Base-by-base conservation (phyloP, 2,329 filamentous ascomycete species). In the Exophiala oligosperma region DNA sequence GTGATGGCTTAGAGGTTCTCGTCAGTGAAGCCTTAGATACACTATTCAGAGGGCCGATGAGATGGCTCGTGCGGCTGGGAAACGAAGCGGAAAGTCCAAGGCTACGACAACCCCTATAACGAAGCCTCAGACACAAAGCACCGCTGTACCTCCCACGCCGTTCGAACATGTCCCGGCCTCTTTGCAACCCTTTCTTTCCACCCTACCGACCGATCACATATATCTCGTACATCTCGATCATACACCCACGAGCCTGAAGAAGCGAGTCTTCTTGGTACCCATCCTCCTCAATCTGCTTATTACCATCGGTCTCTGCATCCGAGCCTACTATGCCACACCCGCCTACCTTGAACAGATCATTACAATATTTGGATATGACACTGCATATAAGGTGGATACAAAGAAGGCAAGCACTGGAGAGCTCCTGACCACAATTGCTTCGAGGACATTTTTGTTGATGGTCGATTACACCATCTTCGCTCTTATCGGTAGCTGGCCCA, bases 171-270 rank as follows among this genome's bases (percentile, higher is more conserved):
- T 61, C 32, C 59, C 61, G 21, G 29, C 50, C 2, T 44, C 60
- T 9, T 59, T 67, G 17, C 50, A 46, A 46, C 57, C 62, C 9
- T 87, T 96, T 71, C 80, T 89, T 69, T 76, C 82, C 37, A 81
- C 79, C 44, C 85, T 96, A 59, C 82, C 85, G 58, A 79, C 82
- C 56, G 76, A 82, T 56, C 85, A 90, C 72, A 82, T 96, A 71
- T 96, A 97, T 81, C 83, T 97, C 68, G 81, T 88, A 29, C 92
- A 96, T 77, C 79, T 96, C 73, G 92, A 97, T 79, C 77, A 75
- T 60, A 86, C 88, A 61, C 85, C 87, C 0, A 74, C 76, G 21
- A 79, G 81, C 28, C 85, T 92, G 75, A 97, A 97, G 76, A 84
- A 84, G 71, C 89, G 90, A 69, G 88, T 95, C 68, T 97, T 96